These are phyloP conservation scores for Geotrichum histeridarum DNA, from an alignment of 1,139 yeast species.

Conservation along the genomic window DNA sequence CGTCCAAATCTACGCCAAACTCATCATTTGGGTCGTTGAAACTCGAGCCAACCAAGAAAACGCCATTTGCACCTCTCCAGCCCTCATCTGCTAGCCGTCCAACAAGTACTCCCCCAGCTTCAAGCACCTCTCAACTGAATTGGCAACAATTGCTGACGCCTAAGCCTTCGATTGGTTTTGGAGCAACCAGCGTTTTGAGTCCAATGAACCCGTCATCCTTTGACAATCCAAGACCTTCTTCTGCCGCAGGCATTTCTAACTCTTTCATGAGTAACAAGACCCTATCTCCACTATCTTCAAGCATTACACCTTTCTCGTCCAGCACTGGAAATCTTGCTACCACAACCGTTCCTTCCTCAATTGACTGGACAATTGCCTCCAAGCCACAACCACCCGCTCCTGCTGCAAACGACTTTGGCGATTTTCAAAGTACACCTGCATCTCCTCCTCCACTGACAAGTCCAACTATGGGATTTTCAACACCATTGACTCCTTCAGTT, in stretches of 20 bases:
- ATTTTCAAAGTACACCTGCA: slow-evolving; percentile 1
- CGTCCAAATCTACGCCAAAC: neutral
- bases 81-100: neutral
- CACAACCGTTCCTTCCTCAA: neutral
- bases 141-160: neutral
- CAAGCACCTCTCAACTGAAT: neutral
- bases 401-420: slow-evolving; percentile 1
- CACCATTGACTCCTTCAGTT: neutral
- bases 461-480: neutral
- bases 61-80: neutral
- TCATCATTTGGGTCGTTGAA: slow-evolving; percentile 39
- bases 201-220: neutral
- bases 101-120: neutral
- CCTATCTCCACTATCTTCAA: too few relatives aligned
- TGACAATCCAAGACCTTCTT: neutral
- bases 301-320: too few relatives aligned
- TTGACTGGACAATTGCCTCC: slow-evolving; percentile 16
- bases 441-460: neutral
- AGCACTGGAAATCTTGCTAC: neutral
- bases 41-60: slow-evolving; percentile 12
- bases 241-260: neutral
- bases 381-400: slow-evolving; percentile 2
- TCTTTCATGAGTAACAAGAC: too few relatives aligned
- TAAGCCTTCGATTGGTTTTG: neutral
- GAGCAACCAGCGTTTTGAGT: neutral